Base-by-base conservation (phyloP, 164 flowering plant genomes). In the Nymphaea colorata region DNA sequence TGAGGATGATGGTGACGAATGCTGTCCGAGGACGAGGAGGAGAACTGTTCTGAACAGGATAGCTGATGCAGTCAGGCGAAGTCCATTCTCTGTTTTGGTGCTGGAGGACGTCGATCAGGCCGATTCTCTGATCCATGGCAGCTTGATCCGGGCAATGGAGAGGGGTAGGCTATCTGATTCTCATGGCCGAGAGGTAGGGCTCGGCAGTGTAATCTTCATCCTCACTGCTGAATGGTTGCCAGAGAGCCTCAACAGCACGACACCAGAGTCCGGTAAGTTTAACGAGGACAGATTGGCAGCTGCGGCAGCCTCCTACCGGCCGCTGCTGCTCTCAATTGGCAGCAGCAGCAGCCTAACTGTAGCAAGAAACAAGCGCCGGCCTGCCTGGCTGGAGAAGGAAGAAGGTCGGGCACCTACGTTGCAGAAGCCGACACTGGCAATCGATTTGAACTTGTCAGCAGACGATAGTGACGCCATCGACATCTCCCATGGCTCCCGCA, bases 121-220 rank as follows among this genome's bases (percentile, higher is more conserved):
- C 2, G 92, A 90, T 77, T 66, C 80, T 77, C 74, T 91, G 3
- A 71, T 87, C 62, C 85, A 85, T n/a, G 87, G 90, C 47, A 87
- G 82, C 77, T 82, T 94, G 44, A 87, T 85, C 71, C 82, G 87
- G 5, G 97, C 99, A n/a, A 85, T 91, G 75, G 97, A 91, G 71
- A 83, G 82, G 66, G 97, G 97, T 0, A 76, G 96, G 43, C 75
- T 94, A 41, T 67, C 82, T 15, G 97, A 94, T 76, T 88, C 97
- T 41, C 87, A 87, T 61, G 96, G 97, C 57, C 89, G 99, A 17
- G 99, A 94, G 68, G 75, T 90, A 67, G 83, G 86, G 51, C 84
- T 94, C 44, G 93, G 89, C 11, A 91, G 82, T 69, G 85, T 85
- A 8, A 83, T 86, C 15, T 90, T 94, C 88, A 79, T 94, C 77